These are phyloP conservation scores for Baorangia bicolor DNA, from an alignment of 768 basidiomycete species.

Conservation along the genomic window DNA sequence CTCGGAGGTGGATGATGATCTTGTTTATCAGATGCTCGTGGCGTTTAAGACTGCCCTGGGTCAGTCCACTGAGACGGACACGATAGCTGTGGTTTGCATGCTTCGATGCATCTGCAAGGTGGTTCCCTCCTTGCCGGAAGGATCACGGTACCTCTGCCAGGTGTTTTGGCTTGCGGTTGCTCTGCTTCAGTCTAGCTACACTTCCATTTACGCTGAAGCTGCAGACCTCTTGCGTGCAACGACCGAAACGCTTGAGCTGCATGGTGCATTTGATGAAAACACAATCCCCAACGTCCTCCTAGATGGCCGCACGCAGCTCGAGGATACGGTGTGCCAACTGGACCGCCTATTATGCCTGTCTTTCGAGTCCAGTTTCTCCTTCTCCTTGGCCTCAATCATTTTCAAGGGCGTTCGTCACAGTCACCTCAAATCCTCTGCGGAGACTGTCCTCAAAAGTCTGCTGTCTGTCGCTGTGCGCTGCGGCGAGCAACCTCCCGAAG, in stretches of 20 bases:
- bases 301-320: slow-evolving; percentile 60
- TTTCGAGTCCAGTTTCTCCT: slow-evolving; percentile 77
- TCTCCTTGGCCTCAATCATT: slow-evolving; percentile 77
- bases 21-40: slow-evolving; percentile 90
- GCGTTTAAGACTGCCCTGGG: slow-evolving; percentile 74
- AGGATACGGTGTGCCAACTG: slow-evolving; percentile 67
- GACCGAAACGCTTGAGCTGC: slow-evolving; percentile 60
- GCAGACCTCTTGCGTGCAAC: slow-evolving; percentile 64
- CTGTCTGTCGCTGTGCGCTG: slow-evolving; percentile 58
- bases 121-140: slow-evolving; percentile 63
- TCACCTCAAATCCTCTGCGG: slow-evolving; percentile 59
- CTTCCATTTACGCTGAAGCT: slow-evolving; percentile 68
- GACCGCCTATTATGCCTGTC: slow-evolving; percentile 73
- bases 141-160: slow-evolving; percentile 69
- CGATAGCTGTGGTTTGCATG: slow-evolving; percentile 79
- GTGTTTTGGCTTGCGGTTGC: slow-evolving; percentile 90
- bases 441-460: slow-evolving; percentile 59
- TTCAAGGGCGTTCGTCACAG: slow-evolving; percentile 84
- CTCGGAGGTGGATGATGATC: slow-evolving; percentile 87
- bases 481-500: slow-evolving; percentile 37
- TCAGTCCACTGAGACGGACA: slow-evolving; percentile 68
- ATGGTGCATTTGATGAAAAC: slow-evolving; percentile 54
- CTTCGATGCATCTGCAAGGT: slow-evolving; percentile 80
- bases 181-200: slow-evolving; percentile 74
- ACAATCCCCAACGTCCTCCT: slow-evolving; percentile 59